Evolutionary conservation across 176 grass and related monocot species (phyloP), one percentile per base, ranked within the genome.

Genomic region (Aechmea fasciata): DNA sequence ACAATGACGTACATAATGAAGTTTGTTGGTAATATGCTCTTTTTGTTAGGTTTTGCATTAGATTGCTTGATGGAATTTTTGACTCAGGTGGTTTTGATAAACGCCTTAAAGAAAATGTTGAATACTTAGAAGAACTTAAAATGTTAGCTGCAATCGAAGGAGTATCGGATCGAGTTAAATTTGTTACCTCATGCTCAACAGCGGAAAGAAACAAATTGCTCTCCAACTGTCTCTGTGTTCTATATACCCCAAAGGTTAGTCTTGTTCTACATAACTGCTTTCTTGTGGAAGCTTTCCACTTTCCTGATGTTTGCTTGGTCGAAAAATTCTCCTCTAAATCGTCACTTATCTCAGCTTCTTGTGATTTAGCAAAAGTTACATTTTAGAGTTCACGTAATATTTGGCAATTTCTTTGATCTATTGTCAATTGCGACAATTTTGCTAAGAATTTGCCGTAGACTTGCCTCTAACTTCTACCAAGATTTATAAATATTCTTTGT

Each of bases 121-220:
- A 99, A 50, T 99, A 99, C 68, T 67, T 99, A 48, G 82, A 93
- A 25, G 90, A 99, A 67, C 78, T 99, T 71, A 90, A 90, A 78
- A 83, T 84, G 74, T 70, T 90, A 61, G 80, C 82, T 20, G 65
- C 62, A 47, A 65, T 48, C 19, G 86, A 93, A 87, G 87, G 82
- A 28, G 69, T 93, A 48, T 73, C 75, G 77, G 80, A 77, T 47
- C 77, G 82, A 41, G 90, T 99, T 69, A 80, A 79, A 69, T 99
- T 99, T 68, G 71, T 90, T 25, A 88, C 87, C 41, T 99, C 94
- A 18, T 99, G 94, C 69, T 82, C 94, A 71, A 90, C 84, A 10
- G 77, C 84, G 64, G 94, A 93, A 86, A 93, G 94, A 88, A 99
- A 99, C 13, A 72, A 90, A 47, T 84, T 99, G 61, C 89, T 99